phyloP scores from a whole-genome alignment of 2,329 filamentous ascomycete species.

The Leptographium procerum region DNA sequence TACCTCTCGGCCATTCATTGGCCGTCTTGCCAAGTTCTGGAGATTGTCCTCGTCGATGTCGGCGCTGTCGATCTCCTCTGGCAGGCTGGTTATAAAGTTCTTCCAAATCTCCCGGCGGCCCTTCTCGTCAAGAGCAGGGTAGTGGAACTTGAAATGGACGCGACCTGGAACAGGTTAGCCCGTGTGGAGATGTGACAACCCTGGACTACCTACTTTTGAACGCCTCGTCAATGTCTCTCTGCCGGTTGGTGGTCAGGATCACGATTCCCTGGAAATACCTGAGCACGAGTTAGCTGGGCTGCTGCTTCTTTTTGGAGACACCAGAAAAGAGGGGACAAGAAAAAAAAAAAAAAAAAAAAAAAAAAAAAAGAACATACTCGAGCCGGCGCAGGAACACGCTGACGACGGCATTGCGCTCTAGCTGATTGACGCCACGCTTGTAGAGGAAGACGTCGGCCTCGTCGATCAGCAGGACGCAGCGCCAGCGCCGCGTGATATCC shows the following conservation, averaged over 20 bases:
- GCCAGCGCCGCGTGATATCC: conserved; percentile 11
- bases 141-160: conserved; percentile 4
- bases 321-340: neutral
- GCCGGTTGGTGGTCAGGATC: conserved; percentile 6
- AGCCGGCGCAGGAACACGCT: conserved; percentile 21
- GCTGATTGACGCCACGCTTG: neutral
- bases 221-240: neutral
- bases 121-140: neutral
- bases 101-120: conserved; percentile 2
- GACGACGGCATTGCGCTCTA: conserved; percentile 10
- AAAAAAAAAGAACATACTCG: conserved; percentile 14
- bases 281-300: neutral
- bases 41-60: neutral
- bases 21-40: neutral
- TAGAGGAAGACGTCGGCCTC: conserved; percentile 15
- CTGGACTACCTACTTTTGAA: neutral
- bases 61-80: neutral
- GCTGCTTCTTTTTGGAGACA: no score
- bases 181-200: neutral
- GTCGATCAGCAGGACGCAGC: conserved; percentile 16
- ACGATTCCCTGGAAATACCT: conserved; percentile 5
- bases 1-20: conserved; percentile 1
- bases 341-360: no score
- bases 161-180: neutral
- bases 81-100: conserved; percentile 3